Percentiles rank a stretch among this genome's conserved stretches.
These are phyloP conservation scores for Cryptococcus sp. DNA, from an alignment of 1,284 basidiomycete species.

Conservation along the genomic window DNA sequence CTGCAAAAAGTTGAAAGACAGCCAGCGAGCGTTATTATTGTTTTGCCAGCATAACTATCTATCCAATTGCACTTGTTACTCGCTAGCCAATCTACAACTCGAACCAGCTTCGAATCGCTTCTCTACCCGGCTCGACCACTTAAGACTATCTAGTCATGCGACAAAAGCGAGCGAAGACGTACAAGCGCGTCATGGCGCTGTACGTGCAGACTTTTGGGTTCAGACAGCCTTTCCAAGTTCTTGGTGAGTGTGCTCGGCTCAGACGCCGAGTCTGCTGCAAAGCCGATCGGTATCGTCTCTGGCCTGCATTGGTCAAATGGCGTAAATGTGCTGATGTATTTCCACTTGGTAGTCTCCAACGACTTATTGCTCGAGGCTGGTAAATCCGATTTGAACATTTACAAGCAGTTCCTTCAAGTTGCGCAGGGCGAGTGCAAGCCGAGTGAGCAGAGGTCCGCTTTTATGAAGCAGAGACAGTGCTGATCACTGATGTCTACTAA, in stretches of 20 bases:
- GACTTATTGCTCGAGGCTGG: slow-evolving; percentile 73
- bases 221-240: slow-evolving; percentile 83
- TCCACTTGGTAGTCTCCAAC: slow-evolving; percentile 67
- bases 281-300: too few species aligned
- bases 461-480: too few species aligned
- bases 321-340: background rate
- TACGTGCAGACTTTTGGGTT: slow-evolving; percentile 85
- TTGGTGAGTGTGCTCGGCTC: slow-evolving; percentile 59
- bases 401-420: slow-evolving; percentile 68
- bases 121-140: too few species aligned
- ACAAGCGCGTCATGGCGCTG: slow-evolving; percentile 85
- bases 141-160: slow-evolving; percentile 61
- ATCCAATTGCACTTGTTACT: background rate
- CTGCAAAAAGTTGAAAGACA: slow-evolving; percentile 20
- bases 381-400: slow-evolving; percentile 70
- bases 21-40: background rate
- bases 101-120: too few species aligned
- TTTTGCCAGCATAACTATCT: background rate
- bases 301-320: too few species aligned
- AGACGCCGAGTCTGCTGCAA: background rate
- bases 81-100: too few species aligned
- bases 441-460: slow-evolving; percentile 61
- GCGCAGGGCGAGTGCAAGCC: slow-evolving; percentile 83
- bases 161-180: slow-evolving; percentile 88
- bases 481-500: too few species aligned